Percentiles rank a stretch among this genome's conserved stretches.
phyloP scores from a whole-genome alignment of 495 filamentous ascomycete genomes.

The Neurospora sp. region DNA sequence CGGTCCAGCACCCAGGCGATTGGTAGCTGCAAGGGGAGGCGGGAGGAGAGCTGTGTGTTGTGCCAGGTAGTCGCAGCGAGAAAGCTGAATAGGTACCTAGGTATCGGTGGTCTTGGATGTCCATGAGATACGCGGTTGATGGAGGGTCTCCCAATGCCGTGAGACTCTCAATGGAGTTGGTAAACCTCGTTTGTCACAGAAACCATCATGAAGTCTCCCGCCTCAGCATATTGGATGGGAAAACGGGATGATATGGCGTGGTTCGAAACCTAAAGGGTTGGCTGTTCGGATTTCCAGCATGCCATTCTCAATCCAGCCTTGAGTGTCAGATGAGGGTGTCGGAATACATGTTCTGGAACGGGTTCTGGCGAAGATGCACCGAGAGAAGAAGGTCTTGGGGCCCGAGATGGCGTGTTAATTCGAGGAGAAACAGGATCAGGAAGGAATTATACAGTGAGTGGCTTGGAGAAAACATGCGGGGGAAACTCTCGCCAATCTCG shows the following conservation, averaged over 20 bases:
- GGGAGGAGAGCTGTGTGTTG: background rate
- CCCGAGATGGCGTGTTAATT: background rate
- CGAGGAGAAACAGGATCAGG: background rate
- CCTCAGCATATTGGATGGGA: background rate
- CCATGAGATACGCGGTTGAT: fast-evolving
- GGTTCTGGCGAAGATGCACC: background rate
- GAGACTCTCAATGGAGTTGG: background rate
- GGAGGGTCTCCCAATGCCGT: background rate
- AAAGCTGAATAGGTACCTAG: background rate
- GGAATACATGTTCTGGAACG: background rate
- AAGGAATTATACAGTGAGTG: background rate
- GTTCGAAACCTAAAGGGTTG: background rate
- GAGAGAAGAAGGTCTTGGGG: background rate
- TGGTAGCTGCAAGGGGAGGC: background rate
- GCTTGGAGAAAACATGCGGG: background rate
- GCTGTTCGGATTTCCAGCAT: background rate
- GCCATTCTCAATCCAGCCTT: background rate
- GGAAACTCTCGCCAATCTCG: background rate
- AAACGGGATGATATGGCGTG: background rate
- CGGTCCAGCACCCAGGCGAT: background rate
- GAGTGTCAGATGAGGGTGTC: background rate
- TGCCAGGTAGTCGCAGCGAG: background rate
- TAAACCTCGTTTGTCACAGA: background rate
- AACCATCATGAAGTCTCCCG: background rate
- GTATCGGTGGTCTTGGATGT: background rate